These are phyloP conservation scores for Salix caprea DNA, from an alignment of 345 rosid species.

Conservation along the genomic window DNA sequence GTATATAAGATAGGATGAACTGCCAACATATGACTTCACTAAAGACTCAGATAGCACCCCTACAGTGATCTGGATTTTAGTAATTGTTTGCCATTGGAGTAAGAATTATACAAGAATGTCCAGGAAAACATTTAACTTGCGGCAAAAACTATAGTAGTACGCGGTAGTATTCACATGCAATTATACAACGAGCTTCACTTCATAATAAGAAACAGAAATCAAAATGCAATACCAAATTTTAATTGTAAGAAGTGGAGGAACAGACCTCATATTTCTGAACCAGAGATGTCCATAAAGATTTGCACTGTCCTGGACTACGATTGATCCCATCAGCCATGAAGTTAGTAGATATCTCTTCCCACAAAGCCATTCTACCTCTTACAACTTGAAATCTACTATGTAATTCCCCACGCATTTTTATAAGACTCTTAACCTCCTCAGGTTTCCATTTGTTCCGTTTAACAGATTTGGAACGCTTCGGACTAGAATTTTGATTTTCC, in stretches of 20 bases:
- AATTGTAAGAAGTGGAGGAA: conserved; percentile 1
- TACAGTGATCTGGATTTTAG: neutral
- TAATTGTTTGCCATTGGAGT: neutral
- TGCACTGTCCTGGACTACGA: conserved; percentile 84
- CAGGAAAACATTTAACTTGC: no score
- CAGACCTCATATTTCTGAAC: conserved; percentile 81
- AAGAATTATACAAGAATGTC: no score
- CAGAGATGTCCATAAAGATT: conserved; percentile 83
- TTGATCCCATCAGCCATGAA: conserved; percentile 55
- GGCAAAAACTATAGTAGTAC: neutral
- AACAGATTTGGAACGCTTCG: conserved; percentile 43
- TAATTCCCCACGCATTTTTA: conserved; percentile 62
- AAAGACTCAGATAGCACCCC: neutral
- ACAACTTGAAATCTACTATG: conserved; percentile 65
- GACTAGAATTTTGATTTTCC: conserved; percentile 33
- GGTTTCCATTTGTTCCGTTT: conserved; percentile 84
- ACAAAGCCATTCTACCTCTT: conserved; percentile 88
- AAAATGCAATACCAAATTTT: neutral
- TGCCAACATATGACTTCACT: neutral
- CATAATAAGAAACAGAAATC: neutral
- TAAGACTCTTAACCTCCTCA: conserved; percentile 73
- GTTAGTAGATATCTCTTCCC: conserved; percentile 79
- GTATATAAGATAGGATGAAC: neutral
- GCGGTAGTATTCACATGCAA: neutral
- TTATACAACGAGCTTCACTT: neutral